Percentiles rank a stretch among this genome's conserved stretches.
Conservation (phyloP, 805 yeast species). For the Maudiozyma bulderi region DNA sequence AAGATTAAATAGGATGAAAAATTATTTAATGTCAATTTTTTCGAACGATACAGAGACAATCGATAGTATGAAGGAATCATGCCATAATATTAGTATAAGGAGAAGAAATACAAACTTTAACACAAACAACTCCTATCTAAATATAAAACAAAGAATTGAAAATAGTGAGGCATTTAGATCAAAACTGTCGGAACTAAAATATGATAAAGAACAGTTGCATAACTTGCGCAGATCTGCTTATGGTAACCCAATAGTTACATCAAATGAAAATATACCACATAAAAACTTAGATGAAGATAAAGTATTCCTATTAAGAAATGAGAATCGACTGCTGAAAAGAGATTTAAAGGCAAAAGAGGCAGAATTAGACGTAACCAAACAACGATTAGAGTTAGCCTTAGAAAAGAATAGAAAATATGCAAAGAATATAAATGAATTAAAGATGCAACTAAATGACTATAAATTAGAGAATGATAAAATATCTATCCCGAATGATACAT, state of each 20-base stretch:
- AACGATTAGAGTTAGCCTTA: constrained; percentile 1
- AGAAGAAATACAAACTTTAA: not conserved
- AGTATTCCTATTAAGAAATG: constrained; percentile 3
- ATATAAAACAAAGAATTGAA: constrained; percentile 15
- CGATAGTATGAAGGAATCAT: constrained; percentile 13
- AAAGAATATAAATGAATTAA: constrained; percentile 11
- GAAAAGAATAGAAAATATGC: constrained; percentile 1
- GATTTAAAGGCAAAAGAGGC: not conserved
- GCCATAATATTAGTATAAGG: constrained; percentile 10
- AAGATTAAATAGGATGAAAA: not conserved
- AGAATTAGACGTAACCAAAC: not conserved
- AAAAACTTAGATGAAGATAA: constrained; percentile 3
- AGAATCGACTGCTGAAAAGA: constrained; percentile 4
- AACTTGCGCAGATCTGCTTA: constrained; percentile 13
- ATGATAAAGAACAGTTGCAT: constrained; percentile 20
- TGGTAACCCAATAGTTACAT: not conserved
- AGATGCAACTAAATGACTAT: constrained; percentile 9
- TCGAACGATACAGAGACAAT: constrained; percentile 17
- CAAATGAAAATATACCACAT: not conserved
- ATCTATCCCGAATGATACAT: not conserved
- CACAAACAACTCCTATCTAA: constrained; percentile 1
- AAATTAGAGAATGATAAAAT: not conserved
- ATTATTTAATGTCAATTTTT: constrained; percentile 7
- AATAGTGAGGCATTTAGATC: constrained; percentile 24
- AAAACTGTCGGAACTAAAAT: constrained; percentile 20